A percentile compares a stretch with the other conserved stretches of the same genome.
Conservation (phyloP, 2,329 filamentous ascomycete species). For the Colletotrichum trifolii region DNA sequence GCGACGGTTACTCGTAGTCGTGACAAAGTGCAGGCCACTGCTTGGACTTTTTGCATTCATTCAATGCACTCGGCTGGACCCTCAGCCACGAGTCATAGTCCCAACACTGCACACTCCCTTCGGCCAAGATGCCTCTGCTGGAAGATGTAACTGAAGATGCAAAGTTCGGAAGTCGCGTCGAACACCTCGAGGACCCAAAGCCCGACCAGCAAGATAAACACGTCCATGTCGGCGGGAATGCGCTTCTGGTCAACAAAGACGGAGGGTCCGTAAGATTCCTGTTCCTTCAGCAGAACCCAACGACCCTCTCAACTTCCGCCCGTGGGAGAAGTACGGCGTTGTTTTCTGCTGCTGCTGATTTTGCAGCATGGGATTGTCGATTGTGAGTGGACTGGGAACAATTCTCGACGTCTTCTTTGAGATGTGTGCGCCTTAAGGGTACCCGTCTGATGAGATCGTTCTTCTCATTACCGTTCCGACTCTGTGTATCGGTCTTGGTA, state of each 20-base stretch:
- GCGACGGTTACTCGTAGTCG: constrained; percentile 33
- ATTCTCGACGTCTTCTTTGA: constrained; percentile 48
- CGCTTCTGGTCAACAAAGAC: constrained; percentile 31
- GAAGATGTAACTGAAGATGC: not conserved
- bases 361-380: constrained; percentile 51
- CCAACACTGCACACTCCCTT: not conserved
- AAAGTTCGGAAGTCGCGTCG: constrained; percentile 9
- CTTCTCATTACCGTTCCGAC: constrained; percentile 51
- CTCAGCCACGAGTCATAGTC: not conserved
- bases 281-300: constrained; percentile 39
- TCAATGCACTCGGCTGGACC: not conserved
- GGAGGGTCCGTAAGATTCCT: constrained; percentile 37
- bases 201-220: not conserved
- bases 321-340: constrained; percentile 40
- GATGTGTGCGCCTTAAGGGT: constrained; percentile 44
- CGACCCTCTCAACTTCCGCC: constrained; percentile 42
- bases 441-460: constrained; percentile 42
- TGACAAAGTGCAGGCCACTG: not conserved
- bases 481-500: constrained; percentile 50
- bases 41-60: not conserved
- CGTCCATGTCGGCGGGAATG: constrained; percentile 32
- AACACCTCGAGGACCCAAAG: constrained; percentile 20
- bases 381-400: constrained; percentile 60
- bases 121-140: not conserved
- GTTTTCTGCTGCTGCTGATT: constrained; percentile 45